Conservation (phyloP, 768 basidiomycete genomes). For the Mrakia gelida region DNA sequence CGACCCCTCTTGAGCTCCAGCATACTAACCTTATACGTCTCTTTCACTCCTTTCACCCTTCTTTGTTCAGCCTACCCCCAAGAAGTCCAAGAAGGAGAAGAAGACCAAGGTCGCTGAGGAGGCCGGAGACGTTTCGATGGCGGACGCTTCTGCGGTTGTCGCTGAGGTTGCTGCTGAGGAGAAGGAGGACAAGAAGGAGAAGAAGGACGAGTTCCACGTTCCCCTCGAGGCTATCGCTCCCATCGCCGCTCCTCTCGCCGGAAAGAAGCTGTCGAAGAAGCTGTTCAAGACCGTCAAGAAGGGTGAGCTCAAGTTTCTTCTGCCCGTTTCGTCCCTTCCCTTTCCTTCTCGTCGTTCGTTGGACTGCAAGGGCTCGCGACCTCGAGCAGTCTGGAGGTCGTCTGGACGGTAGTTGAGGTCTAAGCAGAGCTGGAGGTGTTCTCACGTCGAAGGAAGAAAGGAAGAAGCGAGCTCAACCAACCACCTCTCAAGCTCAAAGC, state of each 20-base stretch:
- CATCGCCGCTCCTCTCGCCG: conserved; percentile 88
- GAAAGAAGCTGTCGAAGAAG: conserved; percentile 89
- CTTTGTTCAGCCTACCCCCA: conserved; percentile 28
- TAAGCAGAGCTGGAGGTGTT: background rate
- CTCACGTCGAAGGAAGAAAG: background rate
- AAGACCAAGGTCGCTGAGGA: conserved; percentile 38
- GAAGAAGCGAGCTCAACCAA: background rate
- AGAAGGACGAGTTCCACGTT: conserved; percentile 61
- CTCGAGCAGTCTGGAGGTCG: background rate
- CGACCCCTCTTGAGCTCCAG: too few relatives aligned
- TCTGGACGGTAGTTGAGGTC: background rate
- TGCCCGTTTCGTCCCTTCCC: background rate
- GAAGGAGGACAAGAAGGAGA: conserved; percentile 36
- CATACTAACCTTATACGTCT: background rate
- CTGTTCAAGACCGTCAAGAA: conserved; percentile 92
- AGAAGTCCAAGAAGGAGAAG: conserved; percentile 50
- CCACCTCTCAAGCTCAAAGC: background rate
- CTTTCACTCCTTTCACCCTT: too few relatives aligned
- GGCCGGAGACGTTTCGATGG: conserved; percentile 47
- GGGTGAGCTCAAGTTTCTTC: conserved; percentile 49
- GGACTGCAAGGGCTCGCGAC: too few relatives aligned
- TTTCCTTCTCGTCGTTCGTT: background rate
- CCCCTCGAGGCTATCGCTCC: conserved; percentile 80
- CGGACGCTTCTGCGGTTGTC: conserved; percentile 46
- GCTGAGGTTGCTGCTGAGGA: conserved; percentile 37